Percentiles rank a stretch among this genome's conserved stretches.
Evolutionary conservation across 2,329 filamentous ascomycete species (phyloP).

Genomic region (Fusarium siculi): DNA sequence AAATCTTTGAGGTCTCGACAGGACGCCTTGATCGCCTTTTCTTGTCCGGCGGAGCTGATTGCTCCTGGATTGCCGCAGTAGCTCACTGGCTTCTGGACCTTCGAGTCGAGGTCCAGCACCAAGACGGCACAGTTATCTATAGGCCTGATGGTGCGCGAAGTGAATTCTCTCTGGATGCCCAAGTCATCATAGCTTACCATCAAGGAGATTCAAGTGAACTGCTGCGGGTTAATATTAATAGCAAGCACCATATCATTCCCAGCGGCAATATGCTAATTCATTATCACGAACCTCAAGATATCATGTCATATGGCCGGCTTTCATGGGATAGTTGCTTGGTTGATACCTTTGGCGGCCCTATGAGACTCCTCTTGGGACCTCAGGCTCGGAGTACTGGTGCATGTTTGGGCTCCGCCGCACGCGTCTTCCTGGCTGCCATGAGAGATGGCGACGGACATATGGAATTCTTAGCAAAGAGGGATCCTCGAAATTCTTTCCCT

Average conservation of each 20-base stretch:
- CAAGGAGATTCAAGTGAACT: accelerated
- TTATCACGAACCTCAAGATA: accelerated
- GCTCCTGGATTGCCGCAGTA: neutral
- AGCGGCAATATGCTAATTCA: accelerated
- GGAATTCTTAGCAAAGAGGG: too few species aligned
- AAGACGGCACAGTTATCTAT: accelerated
- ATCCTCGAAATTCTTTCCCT: too few species aligned
- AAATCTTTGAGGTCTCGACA: accelerated
- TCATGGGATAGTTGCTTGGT: neutral
- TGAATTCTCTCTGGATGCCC: accelerated
- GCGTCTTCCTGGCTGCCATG: accelerated
- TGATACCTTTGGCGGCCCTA: neutral
- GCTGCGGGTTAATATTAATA: accelerated
- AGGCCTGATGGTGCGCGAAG: accelerated
- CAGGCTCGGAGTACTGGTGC: accelerated
- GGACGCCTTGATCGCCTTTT: neutral
- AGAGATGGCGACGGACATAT: neutral
- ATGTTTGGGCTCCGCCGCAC: accelerated
- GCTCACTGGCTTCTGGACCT: neutral
- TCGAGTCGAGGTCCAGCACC: accelerated
- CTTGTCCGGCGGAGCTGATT: accelerated
- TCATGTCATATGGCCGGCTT: accelerated
- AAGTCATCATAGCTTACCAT: accelerated
- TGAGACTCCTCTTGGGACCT: accelerated
- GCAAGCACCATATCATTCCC: accelerated